Evolutionary conservation across 2,329 filamentous ascomycete species (phyloP).

Genomic region (Amauroascus niger): DNA sequence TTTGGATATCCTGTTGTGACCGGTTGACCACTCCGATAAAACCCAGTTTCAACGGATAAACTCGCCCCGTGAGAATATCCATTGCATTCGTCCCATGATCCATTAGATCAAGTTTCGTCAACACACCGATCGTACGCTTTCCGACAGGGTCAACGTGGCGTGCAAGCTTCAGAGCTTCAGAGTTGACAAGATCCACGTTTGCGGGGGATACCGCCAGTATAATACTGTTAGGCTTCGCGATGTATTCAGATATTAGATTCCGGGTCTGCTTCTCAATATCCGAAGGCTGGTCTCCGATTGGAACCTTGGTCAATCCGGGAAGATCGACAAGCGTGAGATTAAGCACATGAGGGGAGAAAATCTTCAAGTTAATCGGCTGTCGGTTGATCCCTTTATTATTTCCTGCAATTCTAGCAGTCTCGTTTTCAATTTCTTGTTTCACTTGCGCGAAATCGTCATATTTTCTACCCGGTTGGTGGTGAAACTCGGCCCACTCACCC

Average conservation of each 20-base stretch:
- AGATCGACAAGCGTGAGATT: constrained; percentile 94
- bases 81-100: constrained; percentile 96
- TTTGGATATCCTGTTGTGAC: constrained; percentile 95
- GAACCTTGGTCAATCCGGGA: constrained; percentile 92
- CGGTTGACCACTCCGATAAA: constrained; percentile 98
- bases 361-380: constrained; percentile 95
- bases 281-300: constrained; percentile 91
- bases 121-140: constrained; percentile 85
- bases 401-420: constrained; percentile 87
- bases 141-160: constrained; percentile 94
- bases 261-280: constrained; percentile 99
- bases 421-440: constrained; percentile 92
- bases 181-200: constrained; percentile 97
- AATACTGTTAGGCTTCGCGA: constrained; percentile 97
- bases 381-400: constrained; percentile 98
- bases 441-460: constrained; percentile 90
- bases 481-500: constrained; percentile 85
- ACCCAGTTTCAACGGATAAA: constrained; percentile 91
- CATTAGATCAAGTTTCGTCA: constrained; percentile 97
- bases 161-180: constrained; percentile 90
- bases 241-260: constrained; percentile 94
- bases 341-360: constrained; percentile 93
- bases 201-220: constrained; percentile 92
- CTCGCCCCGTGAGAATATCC: constrained; percentile 92
- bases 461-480: constrained; percentile 80